phyloP scores from a whole-genome alignment of 352 stramenopile species.

The Globisporangium mamillatum region DNA sequence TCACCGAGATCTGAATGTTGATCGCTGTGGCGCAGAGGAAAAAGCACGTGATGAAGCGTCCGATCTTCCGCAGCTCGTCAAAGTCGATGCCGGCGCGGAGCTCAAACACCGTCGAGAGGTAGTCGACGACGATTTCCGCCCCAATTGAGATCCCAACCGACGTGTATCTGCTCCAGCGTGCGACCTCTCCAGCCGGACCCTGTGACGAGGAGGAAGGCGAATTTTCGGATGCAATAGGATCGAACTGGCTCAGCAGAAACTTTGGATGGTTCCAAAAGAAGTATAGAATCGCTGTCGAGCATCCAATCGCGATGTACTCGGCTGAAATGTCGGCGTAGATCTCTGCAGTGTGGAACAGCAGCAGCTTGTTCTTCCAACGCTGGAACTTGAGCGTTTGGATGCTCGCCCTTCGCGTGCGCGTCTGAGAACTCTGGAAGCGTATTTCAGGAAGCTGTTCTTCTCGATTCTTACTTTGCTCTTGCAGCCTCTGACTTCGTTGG shows the following conservation, averaged over 20 bases:
- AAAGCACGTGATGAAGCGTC: conserved; percentile 23
- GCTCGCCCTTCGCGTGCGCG: background rate
- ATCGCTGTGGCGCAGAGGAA: conserved; percentile 27
- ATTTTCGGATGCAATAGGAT: background rate
- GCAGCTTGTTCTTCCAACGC: conserved; percentile 18
- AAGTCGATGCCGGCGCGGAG: conserved; percentile 25
- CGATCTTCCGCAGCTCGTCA: conserved; percentile 19
- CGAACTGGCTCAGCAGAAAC: conserved; percentile 16
- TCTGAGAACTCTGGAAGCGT: conserved; percentile 2
- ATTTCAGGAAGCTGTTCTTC: background rate
- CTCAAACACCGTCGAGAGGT: conserved; percentile 24
- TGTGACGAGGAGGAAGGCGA: background rate
- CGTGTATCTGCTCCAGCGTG: conserved; percentile 14
- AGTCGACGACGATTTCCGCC: conserved; percentile 23
- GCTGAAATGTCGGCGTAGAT: conserved; percentile 30
- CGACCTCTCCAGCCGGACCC: background rate
- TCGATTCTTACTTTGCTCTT: background rate
- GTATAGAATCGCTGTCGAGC: conserved; percentile 26
- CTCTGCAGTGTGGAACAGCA: conserved; percentile 25
- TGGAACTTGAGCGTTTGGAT: background rate
- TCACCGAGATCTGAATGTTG: conserved; percentile 31
- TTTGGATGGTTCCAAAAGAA: conserved; percentile 30
- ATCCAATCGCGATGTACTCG: conserved; percentile 45
- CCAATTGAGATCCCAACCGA: conserved; percentile 14
- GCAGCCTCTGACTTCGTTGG: background rate